Evolutionary conservation across 176 grass and related monocot species (phyloP).

Genomic region (Secale cereale): DNA sequence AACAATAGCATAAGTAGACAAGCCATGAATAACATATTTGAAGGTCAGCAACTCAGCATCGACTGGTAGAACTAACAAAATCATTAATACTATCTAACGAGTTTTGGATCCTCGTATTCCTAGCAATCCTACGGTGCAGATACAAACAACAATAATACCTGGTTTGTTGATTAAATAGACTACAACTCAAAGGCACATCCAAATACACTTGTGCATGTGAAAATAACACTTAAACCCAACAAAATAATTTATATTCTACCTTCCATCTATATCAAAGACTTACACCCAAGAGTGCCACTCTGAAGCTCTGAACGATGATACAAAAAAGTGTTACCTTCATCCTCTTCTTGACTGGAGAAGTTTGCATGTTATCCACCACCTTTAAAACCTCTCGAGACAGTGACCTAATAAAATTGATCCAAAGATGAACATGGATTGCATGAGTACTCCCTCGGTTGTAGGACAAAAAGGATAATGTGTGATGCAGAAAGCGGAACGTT

Average conservation of each 20-base stretch:
- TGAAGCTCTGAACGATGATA: neutral
- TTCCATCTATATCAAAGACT: neutral
- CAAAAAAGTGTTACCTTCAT: neutral
- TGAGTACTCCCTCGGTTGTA: neutral
- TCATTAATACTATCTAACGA: neutral
- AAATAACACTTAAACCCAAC: neutral
- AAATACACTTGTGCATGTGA: neutral
- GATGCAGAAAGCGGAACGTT: neutral
- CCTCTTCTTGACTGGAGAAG: slow-evolving; percentile 9
- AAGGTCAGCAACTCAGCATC: neutral
- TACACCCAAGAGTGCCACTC: neutral
- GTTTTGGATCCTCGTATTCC: neutral
- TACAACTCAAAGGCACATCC: neutral
- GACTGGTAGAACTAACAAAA: neutral
- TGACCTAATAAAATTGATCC: slow-evolving; percentile 5
- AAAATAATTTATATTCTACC: neutral
- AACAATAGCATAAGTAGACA: neutral
- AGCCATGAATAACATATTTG: neutral
- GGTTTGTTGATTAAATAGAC: neutral
- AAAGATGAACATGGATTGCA: slow-evolving; percentile 6
- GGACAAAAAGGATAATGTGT: neutral
- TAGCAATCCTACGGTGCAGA: neutral
- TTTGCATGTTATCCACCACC: neutral
- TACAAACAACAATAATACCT: neutral
- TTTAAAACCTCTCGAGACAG: neutral